Percentiles rank a stretch among this genome's conserved stretches.
Evolutionary conservation across 306 rosid genomes (phyloP).

Genomic region (Rubus idaeus): DNA sequence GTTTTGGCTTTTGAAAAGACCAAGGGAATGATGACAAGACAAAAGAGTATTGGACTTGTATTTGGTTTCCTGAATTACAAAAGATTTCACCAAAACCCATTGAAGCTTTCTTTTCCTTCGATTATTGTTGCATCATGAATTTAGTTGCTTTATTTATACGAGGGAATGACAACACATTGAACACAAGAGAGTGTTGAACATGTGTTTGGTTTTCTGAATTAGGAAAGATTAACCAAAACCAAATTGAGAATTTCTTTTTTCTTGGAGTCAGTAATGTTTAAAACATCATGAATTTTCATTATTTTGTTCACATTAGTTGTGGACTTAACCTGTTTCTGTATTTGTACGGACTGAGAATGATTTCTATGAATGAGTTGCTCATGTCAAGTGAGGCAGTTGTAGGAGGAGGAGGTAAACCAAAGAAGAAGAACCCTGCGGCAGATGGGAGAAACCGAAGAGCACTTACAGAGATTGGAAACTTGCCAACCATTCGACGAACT

Average conservation of each 20-base stretch:
- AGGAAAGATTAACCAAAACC: neutral
- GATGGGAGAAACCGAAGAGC: neutral
- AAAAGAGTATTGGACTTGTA: neutral
- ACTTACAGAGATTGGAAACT: neutral
- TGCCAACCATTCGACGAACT: neutral
- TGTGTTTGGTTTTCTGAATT: neutral
- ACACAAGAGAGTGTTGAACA: neutral
- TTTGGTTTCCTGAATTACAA: neutral
- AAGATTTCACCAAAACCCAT: neutral
- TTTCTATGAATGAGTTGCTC: neutral
- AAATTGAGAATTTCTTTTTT: neutral
- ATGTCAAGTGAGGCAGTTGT: neutral
- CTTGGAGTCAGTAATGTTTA: neutral
- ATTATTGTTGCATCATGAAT: too few species aligned
- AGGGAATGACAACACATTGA: neutral
- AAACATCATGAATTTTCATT: neutral
- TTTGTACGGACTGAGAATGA: neutral
- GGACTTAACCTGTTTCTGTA: neutral
- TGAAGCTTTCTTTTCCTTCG: neutral
- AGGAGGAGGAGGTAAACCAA: neutral
- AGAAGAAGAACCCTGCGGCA: neutral
- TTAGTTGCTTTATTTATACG: neutral
- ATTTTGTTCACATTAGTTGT: neutral
- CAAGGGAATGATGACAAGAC: neutral
- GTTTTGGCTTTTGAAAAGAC: neutral